These are phyloP conservation scores for Penicillium brevicompactum DNA, from an alignment of 2,329 filamentous ascomycete species.

Conservation along the genomic window DNA sequence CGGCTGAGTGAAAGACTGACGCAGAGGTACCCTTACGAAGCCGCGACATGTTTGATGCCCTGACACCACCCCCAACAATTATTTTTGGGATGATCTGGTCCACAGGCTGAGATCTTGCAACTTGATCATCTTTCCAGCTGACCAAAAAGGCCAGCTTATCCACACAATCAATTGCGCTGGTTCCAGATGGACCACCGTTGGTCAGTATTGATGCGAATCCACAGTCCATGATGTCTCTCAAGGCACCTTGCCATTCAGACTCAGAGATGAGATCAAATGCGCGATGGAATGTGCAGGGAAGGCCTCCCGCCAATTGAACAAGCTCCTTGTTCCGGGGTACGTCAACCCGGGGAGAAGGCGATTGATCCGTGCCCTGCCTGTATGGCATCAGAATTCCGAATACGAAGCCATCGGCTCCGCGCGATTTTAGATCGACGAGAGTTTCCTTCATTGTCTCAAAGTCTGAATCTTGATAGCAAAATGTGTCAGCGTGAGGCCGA, in stretches of 20 bases:
- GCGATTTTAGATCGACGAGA: constrained; percentile 38
- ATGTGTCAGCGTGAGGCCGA: constrained; percentile 51
- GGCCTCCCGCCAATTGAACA: constrained; percentile 43
- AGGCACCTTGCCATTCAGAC: constrained; percentile 18
- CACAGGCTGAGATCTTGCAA: background rate
- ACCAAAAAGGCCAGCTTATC: constrained; percentile 32
- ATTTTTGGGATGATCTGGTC: constrained; percentile 36
- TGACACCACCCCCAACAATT: constrained; percentile 56
- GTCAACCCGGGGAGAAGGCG: constrained; percentile 38
- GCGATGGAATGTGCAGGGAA: constrained; percentile 58
- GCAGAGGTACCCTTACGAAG: constrained; percentile 35
- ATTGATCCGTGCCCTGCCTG: constrained; percentile 11
- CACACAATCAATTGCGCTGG: constrained; percentile 38
- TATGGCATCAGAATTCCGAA: constrained; percentile 49
- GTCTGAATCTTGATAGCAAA: constrained; percentile 47
- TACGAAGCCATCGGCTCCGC: constrained; percentile 52
- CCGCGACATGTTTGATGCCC: constrained; percentile 45
- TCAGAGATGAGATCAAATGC: constrained; percentile 52
- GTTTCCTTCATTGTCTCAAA: constrained; percentile 47
- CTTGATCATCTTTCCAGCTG: constrained; percentile 11
- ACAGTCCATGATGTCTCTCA: constrained; percentile 42
- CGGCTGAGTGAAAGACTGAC: constrained; percentile 49
- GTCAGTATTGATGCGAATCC: constrained; percentile 54
- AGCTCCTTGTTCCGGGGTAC: constrained; percentile 43
- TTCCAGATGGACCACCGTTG: constrained; percentile 44